These are phyloP conservation scores for Heritiera fomes DNA, from an alignment of 345 rosid species.

Conservation along the genomic window DNA sequence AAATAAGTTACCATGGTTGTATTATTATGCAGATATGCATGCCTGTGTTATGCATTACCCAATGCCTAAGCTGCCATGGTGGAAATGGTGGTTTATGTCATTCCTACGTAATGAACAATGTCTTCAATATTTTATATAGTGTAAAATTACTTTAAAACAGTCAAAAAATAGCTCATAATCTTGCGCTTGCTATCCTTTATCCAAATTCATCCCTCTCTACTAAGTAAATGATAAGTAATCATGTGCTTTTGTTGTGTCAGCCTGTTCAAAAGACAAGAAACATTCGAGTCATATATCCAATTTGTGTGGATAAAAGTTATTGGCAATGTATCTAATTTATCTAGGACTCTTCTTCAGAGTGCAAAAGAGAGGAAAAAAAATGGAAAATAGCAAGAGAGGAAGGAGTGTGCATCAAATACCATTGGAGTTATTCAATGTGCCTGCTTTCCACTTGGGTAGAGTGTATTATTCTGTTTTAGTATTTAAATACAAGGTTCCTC, in stretches of 20 bases:
- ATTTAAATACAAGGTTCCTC: neutral
- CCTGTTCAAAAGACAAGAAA: slow-evolving; percentile 1
- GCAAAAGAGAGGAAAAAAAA: neutral
- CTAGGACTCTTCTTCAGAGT: slow-evolving; percentile 9
- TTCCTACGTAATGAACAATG: neutral
- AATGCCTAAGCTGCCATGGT: neutral
- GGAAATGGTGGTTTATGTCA: neutral
- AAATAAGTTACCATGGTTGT: neutral
- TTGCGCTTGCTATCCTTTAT: neutral
- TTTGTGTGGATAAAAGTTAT: neutral
- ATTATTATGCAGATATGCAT: slow-evolving; percentile 13
- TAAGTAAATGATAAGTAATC: neutral
- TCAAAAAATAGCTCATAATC: neutral
- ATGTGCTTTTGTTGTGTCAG: neutral
- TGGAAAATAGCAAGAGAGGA: neutral
- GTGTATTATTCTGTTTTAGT: neutral
- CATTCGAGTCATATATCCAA: neutral
- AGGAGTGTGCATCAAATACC: neutral
- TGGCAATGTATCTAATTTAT: neutral
- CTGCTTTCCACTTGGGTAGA: neutral
- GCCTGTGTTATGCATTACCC: neutral
- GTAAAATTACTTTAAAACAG: neutral
- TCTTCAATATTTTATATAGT: neutral
- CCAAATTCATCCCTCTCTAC: neutral
- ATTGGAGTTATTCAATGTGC: neutral